Conservation (phyloP, 1,284 basidiomycete species). For the Rhodotorula glutinis region DNA sequence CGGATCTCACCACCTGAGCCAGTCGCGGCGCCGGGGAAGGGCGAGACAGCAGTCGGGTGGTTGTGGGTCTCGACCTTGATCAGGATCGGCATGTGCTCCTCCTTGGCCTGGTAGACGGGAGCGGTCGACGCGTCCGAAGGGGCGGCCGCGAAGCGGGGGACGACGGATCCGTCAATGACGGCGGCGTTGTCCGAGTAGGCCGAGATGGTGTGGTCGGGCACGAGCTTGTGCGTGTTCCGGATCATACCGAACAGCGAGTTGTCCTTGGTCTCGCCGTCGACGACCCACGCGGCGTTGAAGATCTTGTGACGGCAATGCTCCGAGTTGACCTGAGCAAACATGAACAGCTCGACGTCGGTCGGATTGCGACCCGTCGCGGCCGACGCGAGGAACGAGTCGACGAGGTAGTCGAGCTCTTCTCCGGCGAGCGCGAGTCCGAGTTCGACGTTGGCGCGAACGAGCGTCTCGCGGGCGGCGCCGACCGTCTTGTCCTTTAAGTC, state of each 20-base stretch:
- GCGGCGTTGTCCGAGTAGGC: conserved; percentile 99
- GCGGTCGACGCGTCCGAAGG: conserved; percentile 23
- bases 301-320: conserved; percentile 99
- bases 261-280: conserved; percentile 49
- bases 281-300: conserved; percentile 94
- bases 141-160: conserved; percentile 72
- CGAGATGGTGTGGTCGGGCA: conserved; percentile 75
- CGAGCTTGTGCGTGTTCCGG: conserved; percentile 85
- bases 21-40: conserved; percentile 94
- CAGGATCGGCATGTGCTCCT: conserved; percentile 82
- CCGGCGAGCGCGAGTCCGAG: conserved; percentile 85
- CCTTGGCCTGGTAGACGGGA: conserved; percentile 56
- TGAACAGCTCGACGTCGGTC: conserved; percentile 97
- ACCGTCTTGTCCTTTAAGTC: conserved; percentile 54
- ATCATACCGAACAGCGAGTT: conserved; percentile 96
- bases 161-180: conserved; percentile 76
- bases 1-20: conserved; percentile 98
- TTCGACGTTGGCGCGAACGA: conserved; percentile 73
- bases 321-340: conserved; percentile 99
- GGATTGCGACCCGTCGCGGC: conserved; percentile 68
- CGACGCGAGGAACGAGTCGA: conserved; percentile 76
- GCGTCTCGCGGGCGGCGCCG: conserved; percentile 50
- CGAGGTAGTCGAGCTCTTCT: conserved; percentile 90
- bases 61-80: conserved; percentile 99
- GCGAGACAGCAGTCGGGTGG: conserved; percentile 97